Percentiles rank a stretch among this genome's conserved stretches.
These are phyloP conservation scores for Pythium phragmitis DNA, from an alignment of 352 stramenopile genomes.

Conservation along the genomic window DNA sequence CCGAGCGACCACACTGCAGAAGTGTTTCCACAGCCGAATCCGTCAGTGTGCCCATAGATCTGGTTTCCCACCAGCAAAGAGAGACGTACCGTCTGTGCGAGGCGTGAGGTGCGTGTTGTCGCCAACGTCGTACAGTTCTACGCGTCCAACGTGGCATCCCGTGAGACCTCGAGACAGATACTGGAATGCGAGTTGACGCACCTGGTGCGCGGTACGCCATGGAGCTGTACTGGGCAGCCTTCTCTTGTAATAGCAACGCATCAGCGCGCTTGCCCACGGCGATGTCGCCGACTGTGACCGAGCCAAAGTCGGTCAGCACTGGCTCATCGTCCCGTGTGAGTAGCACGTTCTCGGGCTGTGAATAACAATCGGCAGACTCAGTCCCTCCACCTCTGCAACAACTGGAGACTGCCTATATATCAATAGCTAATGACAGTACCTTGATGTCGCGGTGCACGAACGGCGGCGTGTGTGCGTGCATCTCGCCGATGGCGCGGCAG, in stretches of 20 bases:
- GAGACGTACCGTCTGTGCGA: constrained; percentile 55
- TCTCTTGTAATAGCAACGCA: constrained; percentile 81
- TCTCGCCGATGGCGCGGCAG: constrained; percentile 70
- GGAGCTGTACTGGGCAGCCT: constrained; percentile 79
- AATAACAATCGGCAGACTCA: background rate
- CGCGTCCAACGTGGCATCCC: background rate
- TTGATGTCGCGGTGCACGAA: constrained; percentile 89
- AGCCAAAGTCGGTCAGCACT: constrained; percentile 89
- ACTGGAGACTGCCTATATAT: too few species aligned
- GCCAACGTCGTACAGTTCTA: constrained; percentile 87
- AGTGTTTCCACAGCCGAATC: background rate
- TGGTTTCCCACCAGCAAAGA: background rate
- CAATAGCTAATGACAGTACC: constrained; percentile 26
- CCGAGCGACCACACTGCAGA: constrained; percentile 84
- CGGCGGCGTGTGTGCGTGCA: constrained; percentile 69
- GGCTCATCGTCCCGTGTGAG: constrained; percentile 74
- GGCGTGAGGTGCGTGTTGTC: constrained; percentile 69
- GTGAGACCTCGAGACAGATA: background rate
- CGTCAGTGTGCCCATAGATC: background rate
- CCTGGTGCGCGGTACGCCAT: constrained; percentile 87
- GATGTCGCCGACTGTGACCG: constrained; percentile 59
- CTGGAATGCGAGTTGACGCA: constrained; percentile 17
- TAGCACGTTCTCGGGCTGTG: constrained; percentile 86
- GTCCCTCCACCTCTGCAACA: too few species aligned
- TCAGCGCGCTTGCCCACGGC: constrained; percentile 69